A percentile compares a stretch with the other conserved stretches of the same genome.
Evolutionary conservation across 768 basidiomycete species (phyloP).

Genomic region (Fomitopsis serialis): DNA sequence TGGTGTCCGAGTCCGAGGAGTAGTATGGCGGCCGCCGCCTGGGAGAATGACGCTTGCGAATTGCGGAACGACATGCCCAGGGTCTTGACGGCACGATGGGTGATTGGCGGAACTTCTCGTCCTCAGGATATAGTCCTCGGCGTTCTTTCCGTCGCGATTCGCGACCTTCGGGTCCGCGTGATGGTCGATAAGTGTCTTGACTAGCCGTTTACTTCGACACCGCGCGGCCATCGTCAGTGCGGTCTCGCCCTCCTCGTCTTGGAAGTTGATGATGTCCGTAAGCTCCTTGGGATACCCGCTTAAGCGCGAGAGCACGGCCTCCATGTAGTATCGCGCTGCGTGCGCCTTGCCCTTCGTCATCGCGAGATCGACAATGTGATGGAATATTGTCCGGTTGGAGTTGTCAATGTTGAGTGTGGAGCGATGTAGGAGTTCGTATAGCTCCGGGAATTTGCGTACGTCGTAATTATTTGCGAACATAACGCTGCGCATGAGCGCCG

Average conservation of each 20-base stretch:
- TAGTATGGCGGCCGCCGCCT: conserved; percentile 35
- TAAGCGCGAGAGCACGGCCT: conserved; percentile 83
- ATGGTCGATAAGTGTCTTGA: conserved; percentile 93
- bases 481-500: conserved; percentile 95
- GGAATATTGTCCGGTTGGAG: conserved; percentile 94
- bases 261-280: conserved; percentile 97
- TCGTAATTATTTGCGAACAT: conserved; percentile 99
- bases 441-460: conserved; percentile 95
- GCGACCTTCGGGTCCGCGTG: conserved; percentile 93
- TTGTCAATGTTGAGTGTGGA: conserved; percentile 99
- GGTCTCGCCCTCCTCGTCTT: conserved; percentile 98
- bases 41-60: conserved; percentile 55
- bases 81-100: conserved; percentile 72
- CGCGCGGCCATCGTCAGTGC: conserved; percentile 95
- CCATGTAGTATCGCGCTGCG: conserved; percentile 98
- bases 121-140: conserved; percentile 99
- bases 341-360: conserved; percentile 98
- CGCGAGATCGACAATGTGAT: conserved; percentile 96
- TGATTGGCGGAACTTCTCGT: conserved; percentile 93
- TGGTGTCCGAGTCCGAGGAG: conserved; percentile 44
- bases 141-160: conserved; percentile 93
- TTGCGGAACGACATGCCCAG: conserved; percentile 70
- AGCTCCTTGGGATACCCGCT: conserved; percentile 93
- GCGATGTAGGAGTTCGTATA: conserved; percentile 95
- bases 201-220: conserved; percentile 90